Evolutionary conservation across 2,329 filamentous ascomycete species (phyloP).

Genomic region (Nigrospora osmanthi): DNA sequence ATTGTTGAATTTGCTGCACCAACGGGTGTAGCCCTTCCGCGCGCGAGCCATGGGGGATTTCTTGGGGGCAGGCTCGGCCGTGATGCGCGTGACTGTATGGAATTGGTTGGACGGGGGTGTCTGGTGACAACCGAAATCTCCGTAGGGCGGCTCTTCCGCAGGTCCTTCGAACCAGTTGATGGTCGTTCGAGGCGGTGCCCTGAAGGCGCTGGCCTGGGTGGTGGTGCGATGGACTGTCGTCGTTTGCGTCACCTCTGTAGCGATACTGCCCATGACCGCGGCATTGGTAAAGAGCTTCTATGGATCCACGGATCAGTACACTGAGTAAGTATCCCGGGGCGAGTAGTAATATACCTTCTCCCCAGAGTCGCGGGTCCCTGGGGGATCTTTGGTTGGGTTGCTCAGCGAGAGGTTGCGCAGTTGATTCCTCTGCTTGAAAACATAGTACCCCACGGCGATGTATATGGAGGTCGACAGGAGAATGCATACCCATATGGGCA

Average conservation of each 20-base stretch:
- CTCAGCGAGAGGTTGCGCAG: constrained; percentile 41
- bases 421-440: constrained; percentile 48
- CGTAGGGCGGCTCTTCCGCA: not conserved
- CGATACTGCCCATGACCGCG: constrained; percentile 22
- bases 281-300: constrained; percentile 21
- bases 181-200: constrained; percentile 5
- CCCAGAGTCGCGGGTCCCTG: constrained; percentile 18
- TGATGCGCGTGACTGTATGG: constrained; percentile 20
- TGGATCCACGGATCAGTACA: not conserved
- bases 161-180: constrained; percentile 21
- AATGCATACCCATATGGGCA: constrained; percentile 55
- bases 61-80: constrained; percentile 14
- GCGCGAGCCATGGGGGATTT: constrained; percentile 6
- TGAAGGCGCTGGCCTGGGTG: not conserved
- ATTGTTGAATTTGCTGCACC: constrained; percentile 23
- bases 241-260: constrained; percentile 19
- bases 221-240: constrained; percentile 20
- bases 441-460: constrained; percentile 48
- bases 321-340: not conserved
- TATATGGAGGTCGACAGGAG: constrained; percentile 47
- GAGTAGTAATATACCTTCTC: constrained; percentile 16
- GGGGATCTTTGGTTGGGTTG: constrained; percentile 21
- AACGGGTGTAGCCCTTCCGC: constrained; percentile 12
- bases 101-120: constrained; percentile 5
- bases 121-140: constrained; percentile 2